Evolutionary conservation across 352 stramenopile species (phyloP), one percentile per base, ranked within the genome.

Genomic region (Globisporangium ultimum): DNA sequence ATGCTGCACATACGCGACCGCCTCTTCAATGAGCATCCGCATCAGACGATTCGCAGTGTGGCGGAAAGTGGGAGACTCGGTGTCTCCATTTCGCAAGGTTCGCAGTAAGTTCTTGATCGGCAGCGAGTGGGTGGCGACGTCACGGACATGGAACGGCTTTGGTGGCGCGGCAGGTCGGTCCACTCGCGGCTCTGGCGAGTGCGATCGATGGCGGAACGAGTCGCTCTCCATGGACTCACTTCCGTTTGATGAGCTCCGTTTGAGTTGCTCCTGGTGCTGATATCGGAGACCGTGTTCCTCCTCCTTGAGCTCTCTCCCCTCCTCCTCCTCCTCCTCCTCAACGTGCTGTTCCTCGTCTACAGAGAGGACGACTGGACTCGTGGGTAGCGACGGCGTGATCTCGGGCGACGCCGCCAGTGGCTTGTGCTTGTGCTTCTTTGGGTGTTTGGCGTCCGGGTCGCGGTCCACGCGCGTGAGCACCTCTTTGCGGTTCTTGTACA

Each of bases 401-500:
- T 32, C 13, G 15, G 12, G 43, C 32, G 48, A 11, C 1, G 28
- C 22, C 2, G 53, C 15, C 2, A 17, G 15, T 3, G 18, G 17
- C n/a, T 57, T 64, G 10, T 14, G 32, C 2, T 47, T 51, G 58
- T 62, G 58, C 18, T 55, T 60, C 53, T 70, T 70, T 5, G 58
- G 52, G 18, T 70, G 58, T 28, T 70, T 70, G 11, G 52, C 58
- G n/a, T 63, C 49, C 0, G 58, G 46, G 18, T 74, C 70, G 4
- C 71, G 61, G 51, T 47, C 58, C 22, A 58, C 67, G n/a, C 72
- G 72, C 1, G 64, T 74, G n/a, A 81, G 64, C 34, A 81, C 70
- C 22, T 76, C 67, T 36, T 64, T 66, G 15, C 73, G 70, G 51
- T 79, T 84, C 61, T 84, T 84, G 70, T 84, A 84, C 13, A 84